Evolutionary conservation across 495 filamentous ascomycete species (phyloP).

Genomic region (Cercophora sp.): DNA sequence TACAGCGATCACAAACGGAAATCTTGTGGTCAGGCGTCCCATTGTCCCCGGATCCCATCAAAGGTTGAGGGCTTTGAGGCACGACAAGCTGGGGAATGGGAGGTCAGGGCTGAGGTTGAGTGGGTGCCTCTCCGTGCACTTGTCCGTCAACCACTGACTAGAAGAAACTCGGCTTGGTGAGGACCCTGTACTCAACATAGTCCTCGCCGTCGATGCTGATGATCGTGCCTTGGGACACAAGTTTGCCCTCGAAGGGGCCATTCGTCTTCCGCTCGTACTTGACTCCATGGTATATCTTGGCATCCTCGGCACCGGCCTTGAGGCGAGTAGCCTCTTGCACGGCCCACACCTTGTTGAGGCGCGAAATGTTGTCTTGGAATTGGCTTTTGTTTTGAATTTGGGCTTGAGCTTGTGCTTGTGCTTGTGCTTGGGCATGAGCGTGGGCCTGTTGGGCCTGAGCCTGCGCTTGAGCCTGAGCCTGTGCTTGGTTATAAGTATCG

Average conservation of each 20-base stretch:
- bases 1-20: too few relatives aligned
- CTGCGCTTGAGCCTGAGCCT: too few relatives aligned
- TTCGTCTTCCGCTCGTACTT: constrained; percentile 52
- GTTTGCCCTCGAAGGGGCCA: constrained; percentile 49
- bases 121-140: too few relatives aligned
- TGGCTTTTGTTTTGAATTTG: constrained; percentile 26
- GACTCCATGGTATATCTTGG: constrained; percentile 48
- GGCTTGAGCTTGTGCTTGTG: too few relatives aligned
- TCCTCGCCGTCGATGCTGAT: constrained; percentile 56
- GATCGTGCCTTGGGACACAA: constrained; percentile 48
- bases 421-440: too few relatives aligned
- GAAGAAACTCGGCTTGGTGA: constrained; percentile 53
- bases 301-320: constrained; percentile 38
- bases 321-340: constrained; percentile 41
- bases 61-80: too few relatives aligned
- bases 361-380: constrained; percentile 40
- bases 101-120: too few relatives aligned
- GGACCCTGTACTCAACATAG: constrained; percentile 54
- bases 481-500: not conserved
- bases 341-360: constrained; percentile 45
- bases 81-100: too few relatives aligned
- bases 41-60: too few relatives aligned
- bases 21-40: too few relatives aligned
- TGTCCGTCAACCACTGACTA: too few relatives aligned
- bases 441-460: too few relatives aligned